Evolutionary conservation across 768 basidiomycete species (phyloP), one percentile per base, ranked within the genome.

Genomic region (Pulveroboletus ravenelii): DNA sequence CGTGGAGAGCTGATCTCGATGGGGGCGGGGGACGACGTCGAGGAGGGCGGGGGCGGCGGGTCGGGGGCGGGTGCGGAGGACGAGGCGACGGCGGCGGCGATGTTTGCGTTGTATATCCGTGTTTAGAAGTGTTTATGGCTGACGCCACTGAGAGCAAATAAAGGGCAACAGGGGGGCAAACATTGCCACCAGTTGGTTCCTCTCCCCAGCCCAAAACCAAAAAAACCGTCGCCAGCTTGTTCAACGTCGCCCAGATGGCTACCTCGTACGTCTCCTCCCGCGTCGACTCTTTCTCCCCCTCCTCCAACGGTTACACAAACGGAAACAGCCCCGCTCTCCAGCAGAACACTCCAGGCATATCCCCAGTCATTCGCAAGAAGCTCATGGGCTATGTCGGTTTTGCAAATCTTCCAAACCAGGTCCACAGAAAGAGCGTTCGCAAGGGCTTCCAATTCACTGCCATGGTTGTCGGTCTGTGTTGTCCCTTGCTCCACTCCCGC

Each of bases 371-470:
- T 57, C 87, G 89, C 72, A 93, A 93, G 84, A 93, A 93, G 74
- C 78, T 94, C 62, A 90, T 88, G 82, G 90, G 92, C 63, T 94
- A 92, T 68, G 92, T 95, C 53, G 92, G 92, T 45, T 95, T 99
- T 67, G 92, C 94, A 67, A 98, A 96, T 71, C 80, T 99, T 45
- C 96, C 96, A 44, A 98, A 99, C 80, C 96, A 99, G 72, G 95
- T 98, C 40, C 96, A 99, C 74, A 87, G 96, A 72, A 92, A 96
- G 77, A 95, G 93, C 63, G 89, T 96, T 42, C 81, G 93, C 76
- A 97, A 93, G 73, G 95, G 96, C 40, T 99, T 98, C 79, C 92
- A 98, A 71, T 99, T 99, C 76, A 95, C 93, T 48, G 79, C 85
- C 58, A 98, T 99, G 96, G 95, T 99, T 56, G 95, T 99, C 67